phyloP scores from a whole-genome alignment of 1,284 basidiomycete species.

The Microbotryomycetes sp. region DNA sequence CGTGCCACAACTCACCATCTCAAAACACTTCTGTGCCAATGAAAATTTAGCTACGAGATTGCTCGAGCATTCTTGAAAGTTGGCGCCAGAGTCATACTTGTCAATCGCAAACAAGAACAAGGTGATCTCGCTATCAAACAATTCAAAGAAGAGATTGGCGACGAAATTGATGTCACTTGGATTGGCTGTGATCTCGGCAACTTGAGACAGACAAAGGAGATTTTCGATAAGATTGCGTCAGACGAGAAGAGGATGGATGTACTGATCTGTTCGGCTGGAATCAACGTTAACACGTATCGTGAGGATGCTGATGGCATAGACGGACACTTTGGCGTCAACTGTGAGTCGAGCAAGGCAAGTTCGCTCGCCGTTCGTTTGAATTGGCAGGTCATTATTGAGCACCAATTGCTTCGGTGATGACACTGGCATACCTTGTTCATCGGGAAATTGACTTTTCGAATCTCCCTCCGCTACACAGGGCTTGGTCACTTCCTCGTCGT shows the following conservation, averaged over 20 bases:
- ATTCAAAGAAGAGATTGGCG: conserved; percentile 41
- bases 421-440: conserved; percentile 15
- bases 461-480: conserved; percentile 40
- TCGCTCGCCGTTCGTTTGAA: not conserved
- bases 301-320: conserved; percentile 46
- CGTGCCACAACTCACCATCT: not conserved
- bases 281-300: conserved; percentile 47
- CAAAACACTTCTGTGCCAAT: too few relatives aligned
- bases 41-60: conserved; percentile 43
- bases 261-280: conserved; percentile 46
- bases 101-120: conserved; percentile 46
- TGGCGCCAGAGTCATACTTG: conserved; percentile 46
- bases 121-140: conserved; percentile 45
- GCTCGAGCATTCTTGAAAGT: conserved; percentile 45
- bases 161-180: conserved; percentile 42
- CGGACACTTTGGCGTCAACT: conserved; percentile 42
- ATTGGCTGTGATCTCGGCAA: conserved; percentile 47
- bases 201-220: conserved; percentile 45
- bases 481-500: conserved; percentile 49
- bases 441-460: not conserved
- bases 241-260: conserved; percentile 46
- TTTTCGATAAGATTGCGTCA: conserved; percentile 42
- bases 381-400: too few relatives aligned
- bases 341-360: not conserved
- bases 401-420: too few relatives aligned